These are phyloP conservation scores for Castanea crenata DNA, from an alignment of 306 rosid genomes.

Conservation along the genomic window DNA sequence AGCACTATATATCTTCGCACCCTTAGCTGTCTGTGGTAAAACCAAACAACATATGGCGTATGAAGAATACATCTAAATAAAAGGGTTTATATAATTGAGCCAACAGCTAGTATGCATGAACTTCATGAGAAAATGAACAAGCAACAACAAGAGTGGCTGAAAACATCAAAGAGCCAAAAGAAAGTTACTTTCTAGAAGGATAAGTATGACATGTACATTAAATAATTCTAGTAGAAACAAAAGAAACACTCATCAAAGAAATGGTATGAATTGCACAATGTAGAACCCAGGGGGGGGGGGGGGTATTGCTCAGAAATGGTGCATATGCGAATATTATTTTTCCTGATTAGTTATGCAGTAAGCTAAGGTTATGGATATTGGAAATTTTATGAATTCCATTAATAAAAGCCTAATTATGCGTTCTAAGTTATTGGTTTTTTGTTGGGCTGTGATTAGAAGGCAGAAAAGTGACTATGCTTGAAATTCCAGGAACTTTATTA, in stretches of 20 bases:
- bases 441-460: background rate
- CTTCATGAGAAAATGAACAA: background rate
- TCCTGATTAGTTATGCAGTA: too few species aligned
- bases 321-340: too few species aligned
- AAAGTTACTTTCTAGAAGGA: background rate
- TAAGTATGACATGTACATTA: background rate
- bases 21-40: slow-evolving; percentile 78
- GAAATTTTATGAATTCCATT: too few species aligned
- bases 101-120: background rate
- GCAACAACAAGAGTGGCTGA: background rate
- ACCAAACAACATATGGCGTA: slow-evolving; percentile 1
- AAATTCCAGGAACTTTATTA: background rate
- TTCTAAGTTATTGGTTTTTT: too few species aligned
- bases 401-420: too few species aligned
- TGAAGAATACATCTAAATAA: slow-evolving; percentile 1
- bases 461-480: background rate
- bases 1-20: slow-evolving; percentile 88
- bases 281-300: too few species aligned
- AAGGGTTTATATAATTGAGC: background rate
- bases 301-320: too few species aligned
- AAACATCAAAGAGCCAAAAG: background rate
- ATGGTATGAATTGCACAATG: background rate
- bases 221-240: background rate
- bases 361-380: too few species aligned
- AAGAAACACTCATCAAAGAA: background rate